Evolutionary conservation across 78 protist species (phyloP).

Genomic region (Isochrysis galbana): DNA sequence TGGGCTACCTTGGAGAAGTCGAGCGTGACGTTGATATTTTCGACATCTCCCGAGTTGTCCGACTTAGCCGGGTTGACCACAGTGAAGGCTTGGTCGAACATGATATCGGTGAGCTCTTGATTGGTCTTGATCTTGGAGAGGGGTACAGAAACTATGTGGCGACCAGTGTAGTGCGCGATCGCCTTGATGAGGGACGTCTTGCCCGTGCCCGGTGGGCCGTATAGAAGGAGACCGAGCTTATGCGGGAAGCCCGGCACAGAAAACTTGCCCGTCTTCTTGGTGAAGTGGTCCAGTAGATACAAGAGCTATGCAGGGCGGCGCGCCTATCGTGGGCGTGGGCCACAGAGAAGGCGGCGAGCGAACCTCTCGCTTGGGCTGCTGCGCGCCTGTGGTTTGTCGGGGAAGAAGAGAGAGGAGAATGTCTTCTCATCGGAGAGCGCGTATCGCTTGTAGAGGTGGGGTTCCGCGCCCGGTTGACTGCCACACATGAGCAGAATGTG

Average conservation of each 20-base stretch:
- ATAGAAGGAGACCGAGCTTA: conserved; percentile 64
- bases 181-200: conserved; percentile 59
- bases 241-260: conserved; percentile 65
- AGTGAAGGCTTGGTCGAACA: neutral
- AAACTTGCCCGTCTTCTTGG: conserved; percentile 60
- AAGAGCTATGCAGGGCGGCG: too few species aligned
- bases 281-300: conserved; percentile 34
- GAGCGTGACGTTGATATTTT: neutral
- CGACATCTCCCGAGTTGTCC: neutral
- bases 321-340: too few species aligned
- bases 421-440: neutral
- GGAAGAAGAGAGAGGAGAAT: neutral
- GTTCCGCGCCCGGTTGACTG: neutral
- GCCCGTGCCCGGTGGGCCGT: conserved; percentile 80
- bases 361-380: too few species aligned
- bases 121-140: conserved; percentile 25
- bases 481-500: too few species aligned
- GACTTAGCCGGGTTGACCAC: neutral
- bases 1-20: neutral
- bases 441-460: neutral
- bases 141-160: conserved; percentile 49
- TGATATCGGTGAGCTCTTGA: conserved; percentile 32
- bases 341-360: conserved; percentile 1
- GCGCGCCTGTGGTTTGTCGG: neutral
- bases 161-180: conserved; percentile 52